Base-by-base conservation (phyloP, 495 filamentous ascomycete genomes). In the Massariosphaeria phaeospora region DNA sequence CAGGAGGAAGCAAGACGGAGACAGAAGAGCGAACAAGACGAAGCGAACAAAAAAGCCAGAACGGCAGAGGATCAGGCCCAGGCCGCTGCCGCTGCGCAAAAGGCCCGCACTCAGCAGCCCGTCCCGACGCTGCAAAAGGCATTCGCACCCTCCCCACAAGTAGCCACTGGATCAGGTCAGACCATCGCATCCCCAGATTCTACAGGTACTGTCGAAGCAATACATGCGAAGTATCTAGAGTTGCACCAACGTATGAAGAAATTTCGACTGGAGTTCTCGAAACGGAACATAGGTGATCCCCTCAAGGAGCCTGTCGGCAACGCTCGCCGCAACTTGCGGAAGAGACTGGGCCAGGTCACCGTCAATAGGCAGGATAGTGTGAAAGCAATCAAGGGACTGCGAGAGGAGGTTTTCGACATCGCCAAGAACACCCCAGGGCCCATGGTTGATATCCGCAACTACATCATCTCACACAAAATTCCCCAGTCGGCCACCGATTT, bases 221-320 rank as follows among this genome's bases (percentile, higher is more conserved):
- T 68, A n/a, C 79, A 84, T 11, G 68, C 79, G 42, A 75, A 76
- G 24, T 89, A 89, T 66, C 65, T 84, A 1, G 73, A 80, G 34
- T 76, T 96, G 1, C 88, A 94, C 66, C 66, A 80, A 50, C 76
- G 77, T 15, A 72, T 95, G 20, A 96, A 96, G 66, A 69, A 76
- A 10, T 69, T 95, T 48, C 78, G 90, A 11, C 75, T 75, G 29
- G 76, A 48, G 2, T 57, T 73, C 15, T 69, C 86, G 46, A 64
- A 62, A 1, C 69, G 80, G 8, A 45, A 69, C 34, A 66, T 59
- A 26, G 73, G 81, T 26, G 73, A 75, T 3, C 52, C 61, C 0
- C 69, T 89, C 23, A 91, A 89, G 59, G 65, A 72, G 26, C 71
- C 75, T 2, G 79, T 89, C 70, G 88, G 89, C 26, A 83, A 89